Base-by-base conservation (phyloP, 805 yeast species). In the Ogataea trehaloabstinens region DNA sequence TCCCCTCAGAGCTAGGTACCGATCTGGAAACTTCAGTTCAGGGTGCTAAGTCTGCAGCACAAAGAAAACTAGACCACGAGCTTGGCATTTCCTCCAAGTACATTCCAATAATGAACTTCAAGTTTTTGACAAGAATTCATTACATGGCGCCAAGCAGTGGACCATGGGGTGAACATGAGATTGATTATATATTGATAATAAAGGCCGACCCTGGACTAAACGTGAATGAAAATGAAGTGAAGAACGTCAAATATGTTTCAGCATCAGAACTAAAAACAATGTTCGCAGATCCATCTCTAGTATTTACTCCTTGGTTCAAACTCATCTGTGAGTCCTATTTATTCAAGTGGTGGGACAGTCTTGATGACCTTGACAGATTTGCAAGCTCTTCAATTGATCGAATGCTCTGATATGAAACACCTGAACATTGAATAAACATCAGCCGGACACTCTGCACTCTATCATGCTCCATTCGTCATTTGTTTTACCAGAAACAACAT, bases 221-320 rank as follows among this genome's bases (percentile, higher is more conserved):
- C 37, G 73, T 82, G 13, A 82, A 83, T 51, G 75, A 80, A 20
- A 93, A 90, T 58, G 99, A 93, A 62, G 96, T 91, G 35, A 80
- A 80, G 57, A 96, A 85, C 58, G 66, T 68, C 53, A 76, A 71
- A 54, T 93, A 85, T 66, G 98, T 93, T 18, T 66, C 79, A 22
- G 74, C 74, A 19, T 66, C 66, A 1, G 83, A 85, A 51, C 72
- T 93, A 52, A 77, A 80, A 59, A 66, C 60, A 15, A 87, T 93
- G 96, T 85, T 93, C 61, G 51, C 72, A 17, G 87, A 90, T 59
- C 45, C 53, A 6, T 28, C 38, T 5, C 71, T 85, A 45, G 70
- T 77, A 8, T 93, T 93, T 66, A 93, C 99, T 4, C 99, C 99
- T 4, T 93, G 99, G 99, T 93, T 93, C 71, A 88, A 87, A 64